These are phyloP conservation scores for Parastagonospora nodorum DNA, from an alignment of 2,329 filamentous ascomycete genomes.

Conservation along the genomic window DNA sequence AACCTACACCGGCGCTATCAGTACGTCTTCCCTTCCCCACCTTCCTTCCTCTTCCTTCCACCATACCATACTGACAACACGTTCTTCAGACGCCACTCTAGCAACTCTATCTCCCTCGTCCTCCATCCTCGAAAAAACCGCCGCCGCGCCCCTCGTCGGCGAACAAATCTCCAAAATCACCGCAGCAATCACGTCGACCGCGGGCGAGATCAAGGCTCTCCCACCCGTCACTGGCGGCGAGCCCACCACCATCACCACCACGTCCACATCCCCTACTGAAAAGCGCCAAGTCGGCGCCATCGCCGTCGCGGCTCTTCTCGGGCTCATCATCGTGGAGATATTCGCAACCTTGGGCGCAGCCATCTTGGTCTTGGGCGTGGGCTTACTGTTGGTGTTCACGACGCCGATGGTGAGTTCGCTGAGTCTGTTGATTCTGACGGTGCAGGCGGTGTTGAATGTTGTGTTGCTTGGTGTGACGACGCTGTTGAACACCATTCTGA, in stretches of 20 bases:
- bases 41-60: neutral
- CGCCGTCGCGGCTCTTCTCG: slow-evolving; percentile 13
- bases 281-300: slow-evolving; percentile 14
- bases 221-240: slow-evolving; percentile 7
- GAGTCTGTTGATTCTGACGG: slow-evolving; percentile 18
- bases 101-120: slow-evolving; percentile 20
- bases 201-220: slow-evolving; percentile 11
- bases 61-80: neutral
- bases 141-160: slow-evolving; percentile 22
- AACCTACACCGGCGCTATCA: slow-evolving; percentile 25
- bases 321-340: slow-evolving; percentile 24
- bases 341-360: slow-evolving; percentile 23
- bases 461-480: slow-evolving; percentile 19
- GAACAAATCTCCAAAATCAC: slow-evolving; percentile 19
- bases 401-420: slow-evolving; percentile 20
- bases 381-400: slow-evolving; percentile 16
- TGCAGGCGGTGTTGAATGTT: slow-evolving; percentile 20
- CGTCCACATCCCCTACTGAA: neutral
- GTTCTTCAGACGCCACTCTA: slow-evolving; percentile 18
- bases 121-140: slow-evolving; percentile 19
- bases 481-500: slow-evolving; percentile 18
- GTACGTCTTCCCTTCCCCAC: slow-evolving; percentile 5
- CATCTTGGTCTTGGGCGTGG: slow-evolving; percentile 19
- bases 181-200: slow-evolving; percentile 12
- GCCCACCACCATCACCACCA: neutral